Evolutionary conservation across 148 eudicot genomes (phyloP).

Genomic region (Heliosperma pusillum): DNA sequence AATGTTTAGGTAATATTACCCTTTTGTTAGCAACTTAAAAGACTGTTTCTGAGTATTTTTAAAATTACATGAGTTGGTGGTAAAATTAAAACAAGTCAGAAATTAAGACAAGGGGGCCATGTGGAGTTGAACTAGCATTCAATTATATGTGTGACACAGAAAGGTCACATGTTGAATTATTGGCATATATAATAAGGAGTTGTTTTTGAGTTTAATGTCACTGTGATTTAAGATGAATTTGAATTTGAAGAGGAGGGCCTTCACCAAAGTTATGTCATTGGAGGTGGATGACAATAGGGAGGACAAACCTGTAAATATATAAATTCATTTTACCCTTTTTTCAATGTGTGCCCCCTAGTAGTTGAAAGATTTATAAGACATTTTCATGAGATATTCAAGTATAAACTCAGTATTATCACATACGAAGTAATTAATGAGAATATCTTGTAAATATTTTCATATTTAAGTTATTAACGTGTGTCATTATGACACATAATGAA

Average conservation of each 20-base stretch:
- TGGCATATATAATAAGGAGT: background rate
- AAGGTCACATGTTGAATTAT: slow-evolving; percentile 3
- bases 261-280: background rate
- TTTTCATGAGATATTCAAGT: no score
- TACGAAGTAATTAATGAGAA: no score
- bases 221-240: background rate
- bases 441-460: no score
- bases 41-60: background rate
- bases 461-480: no score
- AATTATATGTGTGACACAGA: background rate
- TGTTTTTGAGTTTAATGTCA: background rate
- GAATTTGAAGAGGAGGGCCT: background rate
- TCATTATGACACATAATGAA: no score
- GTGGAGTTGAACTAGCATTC: slow-evolving; percentile 9
- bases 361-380: no score
- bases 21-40: no score
- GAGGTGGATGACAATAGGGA: background rate
- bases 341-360: no score
- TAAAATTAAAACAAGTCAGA: slow-evolving; percentile 14
- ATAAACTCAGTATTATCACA: no score
- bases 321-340: no score
- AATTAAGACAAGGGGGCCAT: slow-evolving; percentile 13
- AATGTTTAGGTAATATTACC: no score
- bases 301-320: background rate
- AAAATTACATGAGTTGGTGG: slow-evolving; percentile 7